Evolutionary conservation across 2,329 filamentous ascomycete genomes (phyloP).

Genomic region (Apiospora saccharicola): DNA sequence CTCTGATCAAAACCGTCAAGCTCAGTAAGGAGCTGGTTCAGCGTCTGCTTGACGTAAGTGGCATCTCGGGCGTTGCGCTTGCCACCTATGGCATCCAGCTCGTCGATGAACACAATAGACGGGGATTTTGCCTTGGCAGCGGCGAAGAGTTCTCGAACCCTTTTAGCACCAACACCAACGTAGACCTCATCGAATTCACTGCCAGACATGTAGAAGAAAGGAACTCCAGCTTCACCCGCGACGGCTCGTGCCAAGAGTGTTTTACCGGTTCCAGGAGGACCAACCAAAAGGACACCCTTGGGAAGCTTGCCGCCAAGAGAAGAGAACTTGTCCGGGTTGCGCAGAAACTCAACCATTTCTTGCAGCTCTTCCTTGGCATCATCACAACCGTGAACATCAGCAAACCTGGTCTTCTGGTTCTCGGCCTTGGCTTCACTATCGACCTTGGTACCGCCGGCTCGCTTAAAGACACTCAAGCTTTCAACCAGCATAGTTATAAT

Average conservation of each 20-base stretch:
- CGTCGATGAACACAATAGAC: conserved; percentile 94
- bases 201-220: conserved; percentile 99
- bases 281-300: conserved; percentile 94
- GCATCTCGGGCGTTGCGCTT: conserved; percentile 93
- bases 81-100: conserved; percentile 91
- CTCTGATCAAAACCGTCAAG: conserved; percentile 96
- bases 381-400: conserved; percentile 94
- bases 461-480: conserved; percentile 79
- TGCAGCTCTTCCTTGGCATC: conserved; percentile 98
- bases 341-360: conserved; percentile 95
- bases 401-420: conserved; percentile 89
- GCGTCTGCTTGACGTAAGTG: conserved; percentile 94
- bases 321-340: conserved; percentile 91
- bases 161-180: conserved; percentile 95
- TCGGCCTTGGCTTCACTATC: conserved; percentile 90
- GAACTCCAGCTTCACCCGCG: conserved; percentile 94
- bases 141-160: conserved; percentile 90
- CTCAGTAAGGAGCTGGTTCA: conserved; percentile 96
- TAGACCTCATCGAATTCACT: conserved; percentile 99
- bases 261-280: conserved; percentile 96
- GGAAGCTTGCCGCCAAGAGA: conserved; percentile 95
- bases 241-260: conserved; percentile 94
- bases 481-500: conserved; percentile 85
- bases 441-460: conserved; percentile 72
- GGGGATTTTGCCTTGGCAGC: conserved; percentile 86